These are phyloP conservation scores for Adansonia madagascariensis DNA, from an alignment of 441 rosid species.

Conservation along the genomic window DNA sequence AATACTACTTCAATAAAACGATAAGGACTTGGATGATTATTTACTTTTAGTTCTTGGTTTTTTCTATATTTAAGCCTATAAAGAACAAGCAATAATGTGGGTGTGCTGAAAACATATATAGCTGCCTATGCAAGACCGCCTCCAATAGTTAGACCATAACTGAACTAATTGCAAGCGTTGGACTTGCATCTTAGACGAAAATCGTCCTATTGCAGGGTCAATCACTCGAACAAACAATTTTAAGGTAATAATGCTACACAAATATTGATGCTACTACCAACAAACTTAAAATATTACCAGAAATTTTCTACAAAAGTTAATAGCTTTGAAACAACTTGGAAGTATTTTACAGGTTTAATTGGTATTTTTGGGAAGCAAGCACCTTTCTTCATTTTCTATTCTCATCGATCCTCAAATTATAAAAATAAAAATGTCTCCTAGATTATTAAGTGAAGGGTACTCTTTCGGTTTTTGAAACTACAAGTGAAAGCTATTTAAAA, in stretches of 20 bases:
- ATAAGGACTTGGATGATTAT: too few species aligned
- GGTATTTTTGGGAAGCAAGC: not conserved
- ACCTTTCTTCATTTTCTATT: not conserved
- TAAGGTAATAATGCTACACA: not conserved
- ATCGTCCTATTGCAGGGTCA: constrained; percentile 39
- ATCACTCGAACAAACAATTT: not conserved
- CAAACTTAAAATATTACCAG: not conserved
- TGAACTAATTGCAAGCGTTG: constrained; percentile 33
- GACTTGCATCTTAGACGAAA: constrained; percentile 28
- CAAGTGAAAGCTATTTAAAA: not conserved
- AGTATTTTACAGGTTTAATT: not conserved
- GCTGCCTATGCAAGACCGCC: constrained; percentile 38
- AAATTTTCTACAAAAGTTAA: not conserved
- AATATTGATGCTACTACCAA: not conserved
- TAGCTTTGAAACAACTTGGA: not conserved
- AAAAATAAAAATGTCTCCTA: not conserved
- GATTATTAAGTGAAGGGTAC: not conserved
- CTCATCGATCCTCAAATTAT: not conserved
- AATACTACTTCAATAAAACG: too few species aligned
- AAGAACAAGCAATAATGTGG: not conserved
- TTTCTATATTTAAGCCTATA: not conserved
- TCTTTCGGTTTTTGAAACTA: too few species aligned
- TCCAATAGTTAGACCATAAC: constrained; percentile 31
- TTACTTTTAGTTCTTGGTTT: too few species aligned
- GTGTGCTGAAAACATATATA: constrained; percentile 22